A percentile compares a stretch with the other conserved stretches of the same genome.
Conservation (phyloP, 2,329 filamentous ascomycete species). For the Hypoxylon sp. region DNA sequence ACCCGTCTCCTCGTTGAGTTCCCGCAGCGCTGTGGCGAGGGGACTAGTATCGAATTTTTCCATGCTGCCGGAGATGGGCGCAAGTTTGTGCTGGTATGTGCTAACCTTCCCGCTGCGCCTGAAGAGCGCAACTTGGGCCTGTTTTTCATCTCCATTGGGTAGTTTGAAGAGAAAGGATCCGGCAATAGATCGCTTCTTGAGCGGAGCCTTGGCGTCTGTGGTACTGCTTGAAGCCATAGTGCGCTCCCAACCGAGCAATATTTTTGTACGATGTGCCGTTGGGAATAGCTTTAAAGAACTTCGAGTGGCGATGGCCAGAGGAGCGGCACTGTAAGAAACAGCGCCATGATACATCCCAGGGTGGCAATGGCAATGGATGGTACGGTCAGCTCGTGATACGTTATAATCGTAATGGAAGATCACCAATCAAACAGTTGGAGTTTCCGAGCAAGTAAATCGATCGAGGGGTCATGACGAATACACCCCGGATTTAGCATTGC, state of each 20-base stretch:
- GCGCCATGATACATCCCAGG: conserved; percentile 30
- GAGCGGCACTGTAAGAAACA: conserved; percentile 3
- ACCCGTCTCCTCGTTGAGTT: conserved; percentile 69
- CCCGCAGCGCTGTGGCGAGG: conserved; percentile 66
- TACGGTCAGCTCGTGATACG: conserved; percentile 9
- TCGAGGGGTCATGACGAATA: no score
- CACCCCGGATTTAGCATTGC: no score
- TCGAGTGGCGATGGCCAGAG: conserved; percentile 6
- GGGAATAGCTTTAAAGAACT: not conserved
- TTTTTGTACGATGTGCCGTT: not conserved
- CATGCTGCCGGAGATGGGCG: conserved; percentile 69
- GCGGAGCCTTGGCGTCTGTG: conserved; percentile 1
- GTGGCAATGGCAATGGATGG: no score
- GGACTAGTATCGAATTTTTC: conserved; percentile 61
- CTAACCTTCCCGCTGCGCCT: conserved; percentile 65
- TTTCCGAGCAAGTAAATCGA: no score
- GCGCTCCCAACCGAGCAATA: conserved; percentile 1
- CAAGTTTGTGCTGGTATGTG: conserved; percentile 69
- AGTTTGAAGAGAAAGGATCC: conserved; percentile 62
- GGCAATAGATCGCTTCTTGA: conserved; percentile 54
- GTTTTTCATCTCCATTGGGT: conserved; percentile 46
- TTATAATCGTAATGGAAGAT: conserved; percentile 8
- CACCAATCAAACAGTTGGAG: not conserved
- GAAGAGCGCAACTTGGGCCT: conserved; percentile 67
- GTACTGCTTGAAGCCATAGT: conserved; percentile 34